Evolutionary conservation across 305 asterid species (phyloP), one percentile per base, ranked within the genome.

Genomic region (Striga hermonthica): DNA sequence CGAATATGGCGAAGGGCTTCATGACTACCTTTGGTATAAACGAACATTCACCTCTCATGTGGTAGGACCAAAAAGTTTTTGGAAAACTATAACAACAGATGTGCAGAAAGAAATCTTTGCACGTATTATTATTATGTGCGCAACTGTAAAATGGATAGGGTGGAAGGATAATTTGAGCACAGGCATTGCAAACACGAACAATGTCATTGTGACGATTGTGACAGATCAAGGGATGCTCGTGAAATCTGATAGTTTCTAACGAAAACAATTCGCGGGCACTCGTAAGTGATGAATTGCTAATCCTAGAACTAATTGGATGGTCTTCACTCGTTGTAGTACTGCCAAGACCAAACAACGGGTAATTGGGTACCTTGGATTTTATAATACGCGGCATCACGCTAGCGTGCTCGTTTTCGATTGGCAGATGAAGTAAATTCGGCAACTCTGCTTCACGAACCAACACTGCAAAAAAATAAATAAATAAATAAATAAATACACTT

Each of bases 91-190:
- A 31, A 16, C 57, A 52, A 16, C 36, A 52, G 0, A 3, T 52
- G 36, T 52, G 57, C 35, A 52, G 34, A 52, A 15, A 4, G 16
- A 3, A 7, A 1, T 9, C 47, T 3, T 7, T 12, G 9, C 28
- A n/a, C 1, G 12, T 12, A 5, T 47, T n/a, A 4, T 47, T n/a
- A 6, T 9, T 44, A 44, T n/a, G 7, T 12, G 8, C 11, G 62
- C 62, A 57, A 5, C 62, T 57, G 47, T 57, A 57, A 37, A 36
- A 57, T 12, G 62, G 62, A 14, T 12, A 6, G 22, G 47, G 11
- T 6, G 62, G 34, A 50, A 34, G 13, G 38, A 57, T 38, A 0
- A 15, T 8, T 57, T 7, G 28, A 37, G 38, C 28, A 9, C 47
- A 57, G 12, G 12, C 47, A 3, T 57, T 37, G 62, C 62, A 57